Conservation (phyloP, 2,329 filamentous ascomycete species). For the Bipolaris bicolor region DNA sequence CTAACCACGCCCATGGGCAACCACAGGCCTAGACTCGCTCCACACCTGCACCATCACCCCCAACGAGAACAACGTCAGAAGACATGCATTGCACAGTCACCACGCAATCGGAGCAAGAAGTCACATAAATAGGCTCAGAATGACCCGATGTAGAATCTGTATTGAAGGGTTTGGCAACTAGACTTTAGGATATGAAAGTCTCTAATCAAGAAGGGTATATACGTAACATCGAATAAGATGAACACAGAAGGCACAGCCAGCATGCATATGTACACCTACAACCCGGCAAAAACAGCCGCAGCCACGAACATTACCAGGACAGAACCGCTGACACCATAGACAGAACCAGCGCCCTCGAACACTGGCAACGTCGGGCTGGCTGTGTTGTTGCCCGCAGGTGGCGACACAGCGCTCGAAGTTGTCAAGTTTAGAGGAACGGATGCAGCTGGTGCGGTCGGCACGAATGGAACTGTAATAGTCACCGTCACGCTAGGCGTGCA, state of each 20-base stretch:
- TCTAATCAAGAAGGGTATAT: conserved; percentile 16
- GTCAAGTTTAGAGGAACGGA: conserved; percentile 21
- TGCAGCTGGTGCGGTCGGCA: conserved; percentile 9
- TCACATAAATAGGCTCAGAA: too few relatives aligned
- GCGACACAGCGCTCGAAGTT: conserved; percentile 18
- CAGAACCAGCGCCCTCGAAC: conserved; percentile 31
- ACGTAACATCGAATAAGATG: conserved; percentile 9
- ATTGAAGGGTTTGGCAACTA: conserved; percentile 1
- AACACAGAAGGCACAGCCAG: conserved; percentile 11
- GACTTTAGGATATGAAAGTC: conserved; percentile 5
- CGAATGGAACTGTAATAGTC: conserved; percentile 34
- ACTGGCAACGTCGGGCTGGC: conserved; percentile 22
- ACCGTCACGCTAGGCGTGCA: conserved; percentile 31
- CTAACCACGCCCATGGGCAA: too few relatives aligned
- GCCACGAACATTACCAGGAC: conserved; percentile 28
- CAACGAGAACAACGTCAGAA: not conserved
- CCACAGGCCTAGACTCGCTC: not conserved
- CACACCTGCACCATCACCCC: not conserved
- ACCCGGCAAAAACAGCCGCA: conserved; percentile 26
- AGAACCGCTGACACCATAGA: conserved; percentile 25
- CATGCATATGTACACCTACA: conserved; percentile 22
- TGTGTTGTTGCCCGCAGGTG: conserved; percentile 34
- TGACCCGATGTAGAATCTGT: conserved; percentile 7
- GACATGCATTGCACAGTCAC: too few relatives aligned
- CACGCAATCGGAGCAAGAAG: not conserved